A percentile compares a stretch with the other conserved stretches of the same genome.
Evolutionary conservation across 495 filamentous ascomycete species (phyloP).

Genomic region (Aspergillus avenaceus): DNA sequence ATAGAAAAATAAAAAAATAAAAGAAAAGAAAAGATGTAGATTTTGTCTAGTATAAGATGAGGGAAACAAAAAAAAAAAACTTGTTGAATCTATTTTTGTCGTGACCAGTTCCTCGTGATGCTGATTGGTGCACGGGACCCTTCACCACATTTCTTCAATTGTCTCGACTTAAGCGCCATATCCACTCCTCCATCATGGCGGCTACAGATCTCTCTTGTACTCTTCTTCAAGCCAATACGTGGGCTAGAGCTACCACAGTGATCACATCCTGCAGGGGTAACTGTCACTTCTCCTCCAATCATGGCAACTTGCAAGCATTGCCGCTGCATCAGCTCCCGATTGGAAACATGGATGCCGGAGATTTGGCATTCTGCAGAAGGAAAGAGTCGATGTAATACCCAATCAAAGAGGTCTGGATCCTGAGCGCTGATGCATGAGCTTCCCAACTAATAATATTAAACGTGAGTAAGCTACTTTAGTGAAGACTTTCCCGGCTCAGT

Average conservation of each 20-base stretch:
- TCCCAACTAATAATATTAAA: slow-evolving; percentile 3
- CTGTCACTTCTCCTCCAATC: background rate
- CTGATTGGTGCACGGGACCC: background rate
- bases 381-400: slow-evolving; percentile 1
- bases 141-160: background rate
- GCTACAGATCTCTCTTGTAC: background rate
- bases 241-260: background rate
- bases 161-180: slow-evolving; percentile 1
- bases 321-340: background rate
- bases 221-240: background rate
- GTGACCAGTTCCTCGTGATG: background rate
- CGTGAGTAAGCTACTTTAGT: background rate
- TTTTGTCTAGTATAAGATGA: too few species aligned
- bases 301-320: background rate
- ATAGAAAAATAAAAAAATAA: too few species aligned
- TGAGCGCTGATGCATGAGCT: slow-evolving; percentile 2
- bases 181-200: background rate
- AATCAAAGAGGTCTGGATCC: background rate
- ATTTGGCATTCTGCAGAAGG: slow-evolving; percentile 3
- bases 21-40: too few species aligned
- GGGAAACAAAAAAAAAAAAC: background rate
- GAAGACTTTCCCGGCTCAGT: background rate
- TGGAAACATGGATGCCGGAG: background rate
- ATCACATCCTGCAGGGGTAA: background rate
- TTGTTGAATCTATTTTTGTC: slow-evolving; percentile 2